Evolutionary conservation across 768 basidiomycete species (phyloP).

Genomic region (Russula sp.): DNA sequence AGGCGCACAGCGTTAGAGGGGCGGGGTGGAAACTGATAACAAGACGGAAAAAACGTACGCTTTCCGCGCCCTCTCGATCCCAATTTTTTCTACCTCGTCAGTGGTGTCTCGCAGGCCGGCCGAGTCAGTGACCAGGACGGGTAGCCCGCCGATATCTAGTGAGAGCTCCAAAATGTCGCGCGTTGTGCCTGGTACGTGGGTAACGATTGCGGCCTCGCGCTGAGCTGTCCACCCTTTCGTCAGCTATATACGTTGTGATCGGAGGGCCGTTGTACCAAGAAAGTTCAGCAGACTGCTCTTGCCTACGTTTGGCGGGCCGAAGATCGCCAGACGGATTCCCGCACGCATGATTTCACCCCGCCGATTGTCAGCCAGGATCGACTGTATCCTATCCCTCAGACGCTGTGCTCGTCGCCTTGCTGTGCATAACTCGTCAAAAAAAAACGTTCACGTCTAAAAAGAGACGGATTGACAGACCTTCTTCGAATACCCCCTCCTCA

Average conservation of each 20-base stretch:
- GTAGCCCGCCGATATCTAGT: conserved; percentile 84
- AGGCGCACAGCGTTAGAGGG: background rate
- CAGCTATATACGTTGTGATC: background rate
- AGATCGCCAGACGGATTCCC: conserved; percentile 81
- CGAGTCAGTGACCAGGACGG: conserved; percentile 79
- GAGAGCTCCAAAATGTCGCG: conserved; percentile 83
- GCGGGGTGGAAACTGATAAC: background rate
- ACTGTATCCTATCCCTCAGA: conserved; percentile 51
- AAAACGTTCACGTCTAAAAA: background rate
- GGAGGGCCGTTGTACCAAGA: conserved; percentile 48
- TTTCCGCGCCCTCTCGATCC: conserved; percentile 67
- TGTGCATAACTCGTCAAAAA: conserved; percentile 33
- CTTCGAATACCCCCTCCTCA: conserved; percentile 73
- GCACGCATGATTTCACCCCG: conserved; percentile 81
- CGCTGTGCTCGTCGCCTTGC: conserved; percentile 51
- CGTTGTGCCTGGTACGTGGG: conserved; percentile 83
- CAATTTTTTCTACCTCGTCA: conserved; percentile 76
- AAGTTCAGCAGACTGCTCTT: conserved; percentile 88
- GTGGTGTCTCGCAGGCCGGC: conserved; percentile 73
- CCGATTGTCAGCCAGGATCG: conserved; percentile 64
- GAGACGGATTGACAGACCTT: conserved; percentile 46
- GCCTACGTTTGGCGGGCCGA: conserved; percentile 92
- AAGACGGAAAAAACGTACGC: conserved; percentile 55
- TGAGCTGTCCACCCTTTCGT: conserved; percentile 50
- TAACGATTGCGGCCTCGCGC: conserved; percentile 87